Evolutionary conservation across 1,284 basidiomycete species (phyloP).

Genomic region (Apiotrichum laibachii): DNA sequence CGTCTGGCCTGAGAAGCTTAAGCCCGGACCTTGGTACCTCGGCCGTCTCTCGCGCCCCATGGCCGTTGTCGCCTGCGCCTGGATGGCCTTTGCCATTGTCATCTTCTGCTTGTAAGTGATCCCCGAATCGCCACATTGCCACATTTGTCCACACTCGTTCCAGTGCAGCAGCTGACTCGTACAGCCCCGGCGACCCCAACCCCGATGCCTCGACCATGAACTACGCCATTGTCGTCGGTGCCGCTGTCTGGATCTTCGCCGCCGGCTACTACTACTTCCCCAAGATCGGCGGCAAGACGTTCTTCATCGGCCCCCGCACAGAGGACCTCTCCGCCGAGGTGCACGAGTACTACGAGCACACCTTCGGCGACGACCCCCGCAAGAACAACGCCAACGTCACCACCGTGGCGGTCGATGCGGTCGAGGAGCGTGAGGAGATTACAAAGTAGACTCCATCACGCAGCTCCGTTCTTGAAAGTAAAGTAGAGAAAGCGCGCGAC

Average conservation of each 20-base stretch:
- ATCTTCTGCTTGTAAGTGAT: conserved; percentile 48
- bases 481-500: no score
- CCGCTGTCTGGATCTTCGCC: conserved; percentile 40
- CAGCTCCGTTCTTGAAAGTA: no score
- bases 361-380: conserved; percentile 10
- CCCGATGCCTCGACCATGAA: conserved; percentile 38
- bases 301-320: conserved; percentile 29
- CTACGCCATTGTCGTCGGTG: conserved; percentile 38
- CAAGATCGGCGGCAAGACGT: conserved; percentile 42
- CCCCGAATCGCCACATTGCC: no score
- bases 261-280: conserved; percentile 36
- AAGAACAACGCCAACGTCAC: conserved; percentile 8
- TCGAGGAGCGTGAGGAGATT: neutral
- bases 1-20: conserved; percentile 26
- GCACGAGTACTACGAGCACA: conserved; percentile 18
- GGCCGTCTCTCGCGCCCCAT: conserved; percentile 32
- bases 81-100: conserved; percentile 44
- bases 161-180: no score
- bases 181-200: conserved; percentile 35
- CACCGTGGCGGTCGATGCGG: conserved; percentile 4
- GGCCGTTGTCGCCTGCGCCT: conserved; percentile 32
- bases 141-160: no score
- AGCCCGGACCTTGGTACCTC: conserved; percentile 41
- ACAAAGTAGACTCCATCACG: neutral
- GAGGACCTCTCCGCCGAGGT: conserved; percentile 15